Evolutionary conservation across 164 flowering plant genomes (phyloP), one percentile per base, ranked within the genome.

Genomic region (Santalum album): DNA sequence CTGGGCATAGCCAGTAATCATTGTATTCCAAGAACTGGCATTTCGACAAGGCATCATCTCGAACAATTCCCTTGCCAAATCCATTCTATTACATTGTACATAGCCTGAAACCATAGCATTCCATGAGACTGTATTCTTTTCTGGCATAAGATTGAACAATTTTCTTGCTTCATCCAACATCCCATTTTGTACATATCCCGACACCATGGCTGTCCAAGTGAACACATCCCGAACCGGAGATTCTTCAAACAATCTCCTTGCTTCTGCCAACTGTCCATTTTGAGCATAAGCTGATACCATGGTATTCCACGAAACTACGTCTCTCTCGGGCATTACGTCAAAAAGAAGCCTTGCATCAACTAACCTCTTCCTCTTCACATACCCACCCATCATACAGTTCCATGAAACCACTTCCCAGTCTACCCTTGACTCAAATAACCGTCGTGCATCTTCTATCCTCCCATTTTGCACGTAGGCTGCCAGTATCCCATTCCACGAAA

Each of bases 21-120:
- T 86, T 14, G 96, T 88, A 65, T 91, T 91, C 98, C 98, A 91
- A 40, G 98, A 80, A 65, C 82, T 75, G 55, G 71, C 61, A 70
- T 84, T 77, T 40, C 60, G 76, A 53, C 69, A 75, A 25, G 92
- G 90, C 90, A 88, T 91, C 54, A 67, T 66, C 43, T 86, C 91
- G 65, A 91, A 91, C 65, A 91, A 65, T 57, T 86, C 82, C 54
- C 69, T 69, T 1, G 96, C 98, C 64, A 62, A 23, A 50, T 81
- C 87, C 80, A 88, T 77, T 63, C 61, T 76, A 59, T 69, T 63
- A 26, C 56, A 42, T n/a, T 81, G 85, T 17, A 75, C 72, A 69
- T 91, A 88, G 3, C 98, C 96, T 12, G 82, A 78, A 62, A 91
- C 79, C 76, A 91, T 86, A 23, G 98, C 84, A 71, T 90, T 90